These are phyloP conservation scores for Solanum chmielewskii DNA, from an alignment of 257 asterid genomes.

Conservation along the genomic window DNA sequence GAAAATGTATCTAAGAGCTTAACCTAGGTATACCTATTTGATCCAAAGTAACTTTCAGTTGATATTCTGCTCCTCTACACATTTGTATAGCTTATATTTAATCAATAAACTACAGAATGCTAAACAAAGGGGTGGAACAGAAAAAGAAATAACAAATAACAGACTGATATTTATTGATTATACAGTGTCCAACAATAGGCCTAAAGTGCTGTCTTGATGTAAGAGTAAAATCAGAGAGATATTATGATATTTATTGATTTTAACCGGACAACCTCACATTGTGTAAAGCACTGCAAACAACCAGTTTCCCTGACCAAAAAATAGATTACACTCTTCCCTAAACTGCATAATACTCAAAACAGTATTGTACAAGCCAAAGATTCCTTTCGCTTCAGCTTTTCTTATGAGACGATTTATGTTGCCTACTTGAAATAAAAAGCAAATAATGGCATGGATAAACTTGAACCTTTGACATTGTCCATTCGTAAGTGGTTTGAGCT, in stretches of 20 bases:
- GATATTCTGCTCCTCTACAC: neutral
- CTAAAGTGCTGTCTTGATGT: neutral
- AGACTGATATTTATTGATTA: neutral
- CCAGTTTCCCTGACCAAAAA: neutral
- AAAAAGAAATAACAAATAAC: neutral
- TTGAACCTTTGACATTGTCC: neutral
- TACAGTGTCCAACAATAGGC: neutral
- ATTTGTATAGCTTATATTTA: neutral
- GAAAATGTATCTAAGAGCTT: neutral
- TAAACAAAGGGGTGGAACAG: neutral
- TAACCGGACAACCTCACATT: neutral
- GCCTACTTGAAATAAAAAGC: neutral
- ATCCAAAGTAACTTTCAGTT: neutral
- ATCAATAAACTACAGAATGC: neutral
- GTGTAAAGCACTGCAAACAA: neutral
- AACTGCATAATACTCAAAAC: neutral
- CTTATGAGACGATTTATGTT: neutral
- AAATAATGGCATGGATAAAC: neutral
- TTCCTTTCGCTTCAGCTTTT: neutral
- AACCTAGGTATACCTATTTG: neutral
- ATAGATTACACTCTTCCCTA: neutral
- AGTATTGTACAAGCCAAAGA: neutral
- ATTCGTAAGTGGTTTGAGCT: neutral
- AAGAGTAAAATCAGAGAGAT: neutral
- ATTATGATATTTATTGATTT: neutral